Conservation (phyloP, 2,329 filamentous ascomycete species). For the Magnaporthiopsis poae region DNA sequence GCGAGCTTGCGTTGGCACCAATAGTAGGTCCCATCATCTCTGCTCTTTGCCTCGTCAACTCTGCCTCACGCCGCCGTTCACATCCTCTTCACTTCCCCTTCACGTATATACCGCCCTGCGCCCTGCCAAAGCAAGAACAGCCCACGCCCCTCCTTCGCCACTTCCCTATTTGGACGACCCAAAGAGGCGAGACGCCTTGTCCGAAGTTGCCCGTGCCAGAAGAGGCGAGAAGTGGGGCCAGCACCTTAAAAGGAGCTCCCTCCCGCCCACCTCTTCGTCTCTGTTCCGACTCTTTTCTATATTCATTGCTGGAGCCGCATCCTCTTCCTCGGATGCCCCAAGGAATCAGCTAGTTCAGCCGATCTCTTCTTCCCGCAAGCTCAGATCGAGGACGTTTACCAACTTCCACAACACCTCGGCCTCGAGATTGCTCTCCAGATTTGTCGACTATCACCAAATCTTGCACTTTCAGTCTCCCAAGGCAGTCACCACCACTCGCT, state of each 20-base stretch:
- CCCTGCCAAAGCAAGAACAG: background rate
- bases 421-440: background rate
- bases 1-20: conserved; percentile 6
- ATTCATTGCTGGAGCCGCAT: background rate
- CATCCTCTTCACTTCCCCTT: background rate
- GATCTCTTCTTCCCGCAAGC: background rate
- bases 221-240: background rate
- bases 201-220: background rate
- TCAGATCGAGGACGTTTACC: background rate
- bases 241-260: background rate
- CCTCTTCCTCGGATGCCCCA: background rate
- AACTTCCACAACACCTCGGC: background rate
- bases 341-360: background rate
- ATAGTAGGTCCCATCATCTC: conserved; percentile 7
- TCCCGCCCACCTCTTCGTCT: background rate
- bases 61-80: conserved; percentile 5
- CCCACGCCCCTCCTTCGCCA: background rate
- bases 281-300: background rate
- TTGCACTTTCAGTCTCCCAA: background rate
- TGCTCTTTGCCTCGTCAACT: conserved; percentile 5
- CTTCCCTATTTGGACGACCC: background rate
- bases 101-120: background rate
- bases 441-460: background rate
- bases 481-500: background rate
- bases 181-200: background rate